Evolutionary conservation across 2,329 filamentous ascomycete genomes (phyloP).

Genomic region (Monosporascus ibericus): DNA sequence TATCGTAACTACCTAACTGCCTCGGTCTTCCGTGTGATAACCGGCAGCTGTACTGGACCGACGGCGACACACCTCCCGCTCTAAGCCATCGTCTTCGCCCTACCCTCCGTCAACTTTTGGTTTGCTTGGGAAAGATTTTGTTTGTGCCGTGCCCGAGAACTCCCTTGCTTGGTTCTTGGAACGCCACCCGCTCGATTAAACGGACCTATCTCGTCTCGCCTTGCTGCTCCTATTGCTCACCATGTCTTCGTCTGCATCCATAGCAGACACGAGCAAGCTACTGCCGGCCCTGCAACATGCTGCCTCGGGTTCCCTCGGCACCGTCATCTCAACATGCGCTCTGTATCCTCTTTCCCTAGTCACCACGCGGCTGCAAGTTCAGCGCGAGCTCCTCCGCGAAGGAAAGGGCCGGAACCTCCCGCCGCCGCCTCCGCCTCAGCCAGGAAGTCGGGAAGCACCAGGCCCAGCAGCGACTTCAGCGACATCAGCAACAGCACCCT

Average conservation of each 20-base stretch:
- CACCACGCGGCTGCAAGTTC: constrained; percentile 75
- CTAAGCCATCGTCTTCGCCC: not conserved
- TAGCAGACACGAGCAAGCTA: constrained; percentile 19
- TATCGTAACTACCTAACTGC: not conserved
- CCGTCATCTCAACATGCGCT: constrained; percentile 69
- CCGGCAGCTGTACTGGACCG: not conserved
- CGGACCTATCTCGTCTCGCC: not conserved
- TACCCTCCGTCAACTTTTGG: not conserved
- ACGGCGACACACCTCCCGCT: not conserved
- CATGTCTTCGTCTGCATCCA: constrained; percentile 11
- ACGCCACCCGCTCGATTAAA: constrained; percentile 5
- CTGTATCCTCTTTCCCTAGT: constrained; percentile 80
- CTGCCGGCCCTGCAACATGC: constrained; percentile 78
- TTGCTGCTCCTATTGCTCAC: constrained; percentile 8
- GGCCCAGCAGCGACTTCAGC: not conserved
- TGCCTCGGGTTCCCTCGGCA: constrained; percentile 70
- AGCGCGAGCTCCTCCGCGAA: constrained; percentile 49
- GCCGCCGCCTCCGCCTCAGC: constrained; percentile 11
- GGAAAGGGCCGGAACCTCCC: constrained; percentile 5
- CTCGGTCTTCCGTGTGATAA: not conserved
- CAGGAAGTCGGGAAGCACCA: not conserved
- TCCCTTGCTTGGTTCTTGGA: not conserved
- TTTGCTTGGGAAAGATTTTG: not conserved
- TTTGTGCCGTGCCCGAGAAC: too few species aligned
- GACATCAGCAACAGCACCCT: not conserved